A percentile compares a stretch with the other conserved stretches of the same genome.
Conservation (phyloP, 2,329 filamentous ascomycete species). For the Arthrobotrys musiformis region DNA sequence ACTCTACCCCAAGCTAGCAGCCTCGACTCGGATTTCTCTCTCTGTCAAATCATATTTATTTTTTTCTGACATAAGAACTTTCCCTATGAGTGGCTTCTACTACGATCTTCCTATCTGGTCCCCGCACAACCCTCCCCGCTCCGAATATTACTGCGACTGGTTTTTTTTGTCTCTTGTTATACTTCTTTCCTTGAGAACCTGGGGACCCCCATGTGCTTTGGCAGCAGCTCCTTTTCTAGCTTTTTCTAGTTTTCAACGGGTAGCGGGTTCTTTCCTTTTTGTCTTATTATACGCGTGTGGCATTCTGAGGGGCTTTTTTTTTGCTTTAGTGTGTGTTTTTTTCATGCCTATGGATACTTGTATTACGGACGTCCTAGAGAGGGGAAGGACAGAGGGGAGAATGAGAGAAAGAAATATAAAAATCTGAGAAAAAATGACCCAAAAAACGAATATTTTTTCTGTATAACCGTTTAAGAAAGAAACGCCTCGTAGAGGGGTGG, state of each 20-base stretch:
- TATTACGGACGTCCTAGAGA: constrained; percentile 23
- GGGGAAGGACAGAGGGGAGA: neutral
- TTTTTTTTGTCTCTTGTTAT: constrained; percentile 1
- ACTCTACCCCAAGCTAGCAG: neutral
- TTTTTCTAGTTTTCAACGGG: constrained; percentile 25
- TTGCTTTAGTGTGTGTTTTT: too few relatives aligned
- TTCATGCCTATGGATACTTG: constrained; percentile 31
- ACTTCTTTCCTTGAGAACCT: constrained; percentile 11
- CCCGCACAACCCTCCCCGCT: neutral
- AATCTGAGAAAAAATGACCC: too few relatives aligned
- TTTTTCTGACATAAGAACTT: neutral
- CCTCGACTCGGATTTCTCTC: neutral
- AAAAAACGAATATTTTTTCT: too few relatives aligned
- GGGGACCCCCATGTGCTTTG: constrained; percentile 25
- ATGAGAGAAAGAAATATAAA: constrained; percentile 10
- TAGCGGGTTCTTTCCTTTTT: constrained; percentile 39
- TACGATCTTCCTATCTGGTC: neutral
- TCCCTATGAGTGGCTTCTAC: neutral
- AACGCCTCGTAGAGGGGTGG: too few relatives aligned
- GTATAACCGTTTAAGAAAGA: constrained; percentile 3
- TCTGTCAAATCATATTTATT: too few relatives aligned
- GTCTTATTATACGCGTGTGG: constrained; percentile 13
- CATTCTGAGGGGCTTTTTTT: constrained; percentile 32
- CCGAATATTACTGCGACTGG: neutral
- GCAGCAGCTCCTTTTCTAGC: constrained; percentile 12